phyloP scores from a whole-genome alignment of 345 rosid species.

The Eucalyptus viminalis region DNA sequence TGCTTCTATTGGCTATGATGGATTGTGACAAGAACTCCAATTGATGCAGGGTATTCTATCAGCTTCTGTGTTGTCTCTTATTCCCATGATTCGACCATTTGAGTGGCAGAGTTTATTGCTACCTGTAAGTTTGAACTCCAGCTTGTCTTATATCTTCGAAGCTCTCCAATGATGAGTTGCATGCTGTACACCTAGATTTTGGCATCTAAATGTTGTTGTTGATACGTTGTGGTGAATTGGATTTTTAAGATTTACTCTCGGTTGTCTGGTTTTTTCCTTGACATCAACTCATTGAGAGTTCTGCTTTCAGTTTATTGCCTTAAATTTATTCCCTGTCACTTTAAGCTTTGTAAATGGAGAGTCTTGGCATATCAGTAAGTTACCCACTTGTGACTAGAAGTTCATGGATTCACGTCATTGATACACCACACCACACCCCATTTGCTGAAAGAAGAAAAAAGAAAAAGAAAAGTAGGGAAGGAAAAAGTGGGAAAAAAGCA shows the following conservation, averaged over 20 bases:
- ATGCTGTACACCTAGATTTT: neutral
- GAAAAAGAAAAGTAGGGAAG: neutral
- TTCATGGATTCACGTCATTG: neutral
- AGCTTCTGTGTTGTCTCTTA: conserved; percentile 69
- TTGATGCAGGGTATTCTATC: conserved; percentile 84
- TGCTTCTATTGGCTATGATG: neutral
- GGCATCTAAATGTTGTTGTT: neutral
- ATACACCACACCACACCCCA: neutral
- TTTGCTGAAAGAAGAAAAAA: neutral
- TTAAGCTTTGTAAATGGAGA: neutral
- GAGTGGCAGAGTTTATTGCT: conserved; percentile 98
- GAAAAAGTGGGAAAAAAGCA: neutral
- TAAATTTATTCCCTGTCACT: neutral
- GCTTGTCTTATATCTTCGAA: neutral
- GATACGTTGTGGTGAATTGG: neutral
- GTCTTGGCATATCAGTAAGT: neutral
- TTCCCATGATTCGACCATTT: conserved; percentile 90
- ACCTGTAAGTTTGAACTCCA: conserved; percentile 48
- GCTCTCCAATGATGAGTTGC: neutral
- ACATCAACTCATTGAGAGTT: neutral
- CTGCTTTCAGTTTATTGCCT: neutral
- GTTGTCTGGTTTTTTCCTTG: neutral
- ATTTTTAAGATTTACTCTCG: neutral
- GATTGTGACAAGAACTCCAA: neutral
- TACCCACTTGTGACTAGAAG: neutral